Percentiles rank a stretch among this genome's conserved stretches.
Evolutionary conservation across 1,139 yeast species (phyloP).

Genomic region (Schwanniomyces etchellsii): DNA sequence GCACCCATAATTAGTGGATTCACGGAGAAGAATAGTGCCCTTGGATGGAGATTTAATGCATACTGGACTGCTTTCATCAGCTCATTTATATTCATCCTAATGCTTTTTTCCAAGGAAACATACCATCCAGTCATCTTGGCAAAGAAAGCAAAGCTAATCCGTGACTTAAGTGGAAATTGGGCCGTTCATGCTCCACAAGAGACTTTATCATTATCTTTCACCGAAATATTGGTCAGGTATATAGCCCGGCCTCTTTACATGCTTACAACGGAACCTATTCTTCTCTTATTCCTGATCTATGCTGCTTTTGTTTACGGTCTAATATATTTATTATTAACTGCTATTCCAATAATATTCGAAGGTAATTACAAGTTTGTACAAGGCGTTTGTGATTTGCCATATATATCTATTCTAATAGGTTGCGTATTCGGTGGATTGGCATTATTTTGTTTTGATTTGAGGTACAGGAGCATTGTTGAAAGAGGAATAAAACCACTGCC

Average conservation of each 20-base stretch:
- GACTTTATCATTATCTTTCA: slow-evolving; percentile 50
- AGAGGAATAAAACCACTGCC: slow-evolving; percentile 52
- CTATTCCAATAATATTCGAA: slow-evolving; percentile 66
- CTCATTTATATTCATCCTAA: slow-evolving; percentile 19
- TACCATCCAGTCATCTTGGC: slow-evolving; percentile 44
- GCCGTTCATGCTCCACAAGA: slow-evolving; percentile 78
- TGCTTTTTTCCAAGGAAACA: slow-evolving; percentile 33
- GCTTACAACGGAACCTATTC: slow-evolving; percentile 63
- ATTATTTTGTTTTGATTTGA: slow-evolving; percentile 15
- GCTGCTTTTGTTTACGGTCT: slow-evolving; percentile 77
- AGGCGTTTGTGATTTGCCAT: slow-evolving; percentile 55
- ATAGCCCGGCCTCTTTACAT: slow-evolving; percentile 59
- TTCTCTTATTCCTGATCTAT: slow-evolving; percentile 58
- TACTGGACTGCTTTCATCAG: slow-evolving; percentile 46
- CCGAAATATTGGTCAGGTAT: slow-evolving; percentile 60
- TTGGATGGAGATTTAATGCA: slow-evolving; percentile 50
- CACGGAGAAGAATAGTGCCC: slow-evolving; percentile 7
- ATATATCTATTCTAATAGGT: slow-evolving; percentile 53
- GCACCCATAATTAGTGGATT: slow-evolving; percentile 54
- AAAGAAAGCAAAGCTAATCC: slow-evolving; percentile 49
- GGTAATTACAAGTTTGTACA: slow-evolving; percentile 46
- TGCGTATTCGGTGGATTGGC: slow-evolving; percentile 46
- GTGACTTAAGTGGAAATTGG: slow-evolving; percentile 54
- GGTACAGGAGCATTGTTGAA: slow-evolving; percentile 9
- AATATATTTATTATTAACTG: slow-evolving; percentile 63